Evolutionary conservation across 2,329 filamentous ascomycete genomes (phyloP), one percentile per base, ranked within the genome.

Genomic region (Sporothrix inflata): DNA sequence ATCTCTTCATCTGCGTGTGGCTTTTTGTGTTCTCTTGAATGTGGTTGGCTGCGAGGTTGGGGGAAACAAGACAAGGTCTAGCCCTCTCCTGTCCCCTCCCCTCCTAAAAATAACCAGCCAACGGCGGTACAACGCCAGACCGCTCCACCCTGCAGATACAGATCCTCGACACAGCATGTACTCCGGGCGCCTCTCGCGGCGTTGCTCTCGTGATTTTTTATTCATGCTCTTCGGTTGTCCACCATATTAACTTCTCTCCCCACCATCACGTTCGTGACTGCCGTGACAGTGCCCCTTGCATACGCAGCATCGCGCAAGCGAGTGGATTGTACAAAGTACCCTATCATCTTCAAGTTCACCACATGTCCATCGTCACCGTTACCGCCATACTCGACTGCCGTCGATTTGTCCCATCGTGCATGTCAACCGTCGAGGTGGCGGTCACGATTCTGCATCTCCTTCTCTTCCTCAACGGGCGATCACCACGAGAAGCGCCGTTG

Each of bases 221-320:
- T 63, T n/a, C 27, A 55, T 55, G 51, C 51, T n/a, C 30, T 16
- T 47, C 19, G 1, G n/a, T n/a, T n/a, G n/a, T n/a, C n/a, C n/a
- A n/a, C n/a, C n/a, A 21, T 19, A 21, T 40, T 14, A 24, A 19
- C 16, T 8, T 34, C 24, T 16, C 45, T 38, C 47, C 27, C 47
- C 45, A 38, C 45, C 65, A 40, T 53, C 65, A 3, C 30, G 12
- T 19, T 21, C 14, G 42, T n/a, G 45, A 68, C 47, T 68, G 65
- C 65, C 65, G 66, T 57, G 49, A 51, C 66, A 12, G 49, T 4
- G 47, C 66, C 49, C 66, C 66, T 69, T 69, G 66, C 66, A 69
- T 30, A 69, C 42, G 66, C 66, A 69, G 49, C 63, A 47, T 19
- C 24, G 24, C 21, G 55, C 55, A 60, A 40, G 55, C 55, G 55